Base-by-base conservation (phyloP, 495 filamentous ascomycete genomes). In the Hypoxylon lienhwacheense region DNA sequence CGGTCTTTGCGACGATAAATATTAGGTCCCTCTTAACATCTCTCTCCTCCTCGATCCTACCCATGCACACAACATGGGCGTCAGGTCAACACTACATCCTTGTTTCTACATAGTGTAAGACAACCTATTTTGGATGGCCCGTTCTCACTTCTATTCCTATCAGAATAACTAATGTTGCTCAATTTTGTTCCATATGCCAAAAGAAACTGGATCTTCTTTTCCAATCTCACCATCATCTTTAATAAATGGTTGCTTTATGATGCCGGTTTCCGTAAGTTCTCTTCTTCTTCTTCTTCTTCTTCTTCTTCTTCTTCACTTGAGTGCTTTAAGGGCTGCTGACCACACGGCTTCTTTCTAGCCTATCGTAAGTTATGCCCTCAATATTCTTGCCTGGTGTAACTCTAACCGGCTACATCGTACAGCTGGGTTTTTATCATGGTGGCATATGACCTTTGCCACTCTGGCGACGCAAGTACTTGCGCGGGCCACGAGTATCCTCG, bases 231-330 rank as follows among this genome's bases (percentile, higher is more conserved):
- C 50, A 96, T 97, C 57, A 70, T 97, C 45, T 97, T 95, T 81
- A 96, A 97, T 81, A 96, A 96, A 74, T 90, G 87, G 78, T 83
- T 97, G 35, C 78, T 96, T 42, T 80, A 86, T 63, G 83, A 78
- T 55, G 76, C 78, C 60, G 79, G 85, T 44, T 96, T 96, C 73
- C 79, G 90, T 93, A 74, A 82, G 89, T 81, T 21, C 20, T 42
- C 43, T 12, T 25, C 12, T 3, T 8, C 1, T n/a, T 21, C 4
- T 10, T 39, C 24, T 11, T 81, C 20, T 17, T 42, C 43, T 12
- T 25, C 12, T 3, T 8, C 1, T n/a, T 21, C 4, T 10, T 39
- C 24, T 11, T n/a, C n/a, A n/a, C n/a, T n/a, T n/a, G n/a, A n/a
- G n/a, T 17, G 22, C 39, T 25, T 4, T 10, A 6, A 7, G 15